Conservation (phyloP, 2,329 filamentous ascomycete genomes). For the Aspergillus niger region DNA sequence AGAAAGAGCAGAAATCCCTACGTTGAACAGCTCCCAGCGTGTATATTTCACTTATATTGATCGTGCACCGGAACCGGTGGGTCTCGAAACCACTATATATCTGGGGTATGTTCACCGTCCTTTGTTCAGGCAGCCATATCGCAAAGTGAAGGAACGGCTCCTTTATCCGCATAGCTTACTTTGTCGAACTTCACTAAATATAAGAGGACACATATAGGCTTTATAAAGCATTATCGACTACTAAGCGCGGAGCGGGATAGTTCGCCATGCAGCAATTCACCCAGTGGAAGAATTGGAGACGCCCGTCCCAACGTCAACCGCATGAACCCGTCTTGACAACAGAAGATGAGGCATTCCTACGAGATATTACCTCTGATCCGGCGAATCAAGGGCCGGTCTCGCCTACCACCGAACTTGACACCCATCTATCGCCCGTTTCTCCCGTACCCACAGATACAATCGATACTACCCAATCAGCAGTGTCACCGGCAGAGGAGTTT, state of each 20-base stretch:
- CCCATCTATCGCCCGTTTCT: constrained; percentile 8
- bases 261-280: constrained; percentile 47
- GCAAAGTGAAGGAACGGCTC: not conserved
- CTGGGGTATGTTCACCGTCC: not conserved
- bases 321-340: constrained; percentile 56
- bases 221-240: not conserved
- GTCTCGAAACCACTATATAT: not conserved
- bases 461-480: constrained; percentile 51
- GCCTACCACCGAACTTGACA: constrained; percentile 10
- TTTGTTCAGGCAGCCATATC: not conserved
- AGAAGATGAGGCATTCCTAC: constrained; percentile 63
- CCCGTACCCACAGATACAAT: constrained; percentile 50
- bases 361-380: constrained; percentile 51
- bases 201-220: not conserved
- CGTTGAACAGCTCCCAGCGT: not conserved
- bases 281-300: constrained; percentile 43
- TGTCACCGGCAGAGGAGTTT: constrained; percentile 49
- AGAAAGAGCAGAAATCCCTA: not conserved
- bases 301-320: constrained; percentile 32
- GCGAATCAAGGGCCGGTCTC: constrained; percentile 26
- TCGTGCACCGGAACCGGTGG: not conserved
- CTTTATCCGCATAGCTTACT: not conserved
- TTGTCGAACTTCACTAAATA: not conserved
- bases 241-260: constrained; percentile 3
- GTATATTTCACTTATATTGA: not conserved